These are phyloP conservation scores for Sarocladiaceae sp. DNA, from an alignment of 2,329 filamentous ascomycete genomes.

Conservation along the genomic window DNA sequence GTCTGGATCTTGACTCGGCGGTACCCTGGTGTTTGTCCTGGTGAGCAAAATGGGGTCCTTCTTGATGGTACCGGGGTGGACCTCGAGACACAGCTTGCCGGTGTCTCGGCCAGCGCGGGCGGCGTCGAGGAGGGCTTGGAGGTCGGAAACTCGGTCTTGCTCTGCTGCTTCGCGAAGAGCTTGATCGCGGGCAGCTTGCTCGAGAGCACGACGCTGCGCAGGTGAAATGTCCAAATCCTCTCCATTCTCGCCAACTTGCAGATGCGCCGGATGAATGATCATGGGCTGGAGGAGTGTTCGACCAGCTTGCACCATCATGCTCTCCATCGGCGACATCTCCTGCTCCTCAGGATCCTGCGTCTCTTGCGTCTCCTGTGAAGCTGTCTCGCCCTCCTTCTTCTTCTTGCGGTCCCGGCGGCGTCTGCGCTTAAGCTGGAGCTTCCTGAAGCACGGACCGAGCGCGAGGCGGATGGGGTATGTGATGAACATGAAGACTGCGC, in stretches of 20 bases:
- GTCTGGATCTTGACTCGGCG: constrained; percentile 4
- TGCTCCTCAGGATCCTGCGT: not conserved
- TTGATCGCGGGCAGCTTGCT: constrained; percentile 3
- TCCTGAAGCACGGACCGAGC: constrained; percentile 4
- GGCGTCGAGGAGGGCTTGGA: not conserved
- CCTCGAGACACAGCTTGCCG: not conserved
- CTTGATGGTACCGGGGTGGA: constrained; percentile 2
- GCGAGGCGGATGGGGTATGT: not conserved
- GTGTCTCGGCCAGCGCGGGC: not conserved
- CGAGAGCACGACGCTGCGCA: constrained; percentile 2
- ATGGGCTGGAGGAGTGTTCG: not conserved
- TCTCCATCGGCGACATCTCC: constrained; percentile 8
- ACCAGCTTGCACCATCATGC: constrained; percentile 6
- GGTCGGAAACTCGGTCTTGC: constrained; percentile 1
- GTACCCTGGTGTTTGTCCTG: not conserved
- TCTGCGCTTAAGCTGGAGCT: not conserved
- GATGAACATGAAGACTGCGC: constrained; percentile 1
- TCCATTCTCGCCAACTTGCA: constrained; percentile 5
- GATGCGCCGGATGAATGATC: constrained; percentile 8
- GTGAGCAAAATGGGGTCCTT: constrained; percentile 1
- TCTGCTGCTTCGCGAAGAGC: constrained; percentile 3
- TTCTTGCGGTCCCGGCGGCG: constrained; percentile 1
- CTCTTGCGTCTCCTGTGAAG: not conserved
- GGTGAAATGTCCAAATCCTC: constrained; percentile 8
- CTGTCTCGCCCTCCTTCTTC: constrained; percentile 3